phyloP scores from a whole-genome alignment of 2,329 filamentous ascomycete genomes.

The Fusarium zealandicum region DNA sequence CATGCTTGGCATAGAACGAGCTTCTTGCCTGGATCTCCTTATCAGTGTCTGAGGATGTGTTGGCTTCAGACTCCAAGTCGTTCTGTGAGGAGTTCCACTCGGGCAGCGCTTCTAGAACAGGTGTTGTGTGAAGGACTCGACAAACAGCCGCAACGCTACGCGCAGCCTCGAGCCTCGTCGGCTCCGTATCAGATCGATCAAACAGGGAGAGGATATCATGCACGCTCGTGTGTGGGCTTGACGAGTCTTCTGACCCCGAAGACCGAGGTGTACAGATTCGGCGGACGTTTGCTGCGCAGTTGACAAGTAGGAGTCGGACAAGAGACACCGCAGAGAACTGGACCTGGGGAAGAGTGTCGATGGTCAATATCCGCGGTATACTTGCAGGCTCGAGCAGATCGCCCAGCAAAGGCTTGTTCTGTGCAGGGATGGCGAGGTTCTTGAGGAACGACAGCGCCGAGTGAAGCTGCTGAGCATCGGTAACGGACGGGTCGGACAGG shows the following conservation, averaged over 20 bases:
- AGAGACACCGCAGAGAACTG: conserved; percentile 68
- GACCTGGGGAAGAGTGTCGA: conserved; percentile 61
- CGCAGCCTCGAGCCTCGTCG: conserved; percentile 66
- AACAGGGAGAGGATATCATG: conserved; percentile 50
- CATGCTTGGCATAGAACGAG: conserved; percentile 57
- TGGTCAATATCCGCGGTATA: conserved; percentile 62
- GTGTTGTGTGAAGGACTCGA: conserved; percentile 59
- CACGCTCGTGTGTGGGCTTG: conserved; percentile 45
- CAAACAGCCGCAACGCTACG: conserved; percentile 61
- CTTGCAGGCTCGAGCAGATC: conserved; percentile 53
- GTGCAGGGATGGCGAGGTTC: conserved; percentile 66
- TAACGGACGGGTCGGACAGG: conserved; percentile 51
- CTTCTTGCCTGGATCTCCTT: conserved; percentile 23
- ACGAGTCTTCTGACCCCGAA: conserved; percentile 40
- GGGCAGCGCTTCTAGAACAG: conserved; percentile 42
- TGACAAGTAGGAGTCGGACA: conserved; percentile 62
- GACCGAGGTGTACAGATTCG: conserved; percentile 54
- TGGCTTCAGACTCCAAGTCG: not conserved
- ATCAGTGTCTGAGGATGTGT: not conserved
- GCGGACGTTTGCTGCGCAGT: conserved; percentile 60
- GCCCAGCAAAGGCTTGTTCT: conserved; percentile 62
- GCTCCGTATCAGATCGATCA: conserved; percentile 51
- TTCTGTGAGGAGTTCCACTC: conserved; percentile 47
- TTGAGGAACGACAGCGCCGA: conserved; percentile 67
- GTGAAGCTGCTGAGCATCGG: conserved; percentile 62